Evolutionary conservation across 2,329 filamentous ascomycete species (phyloP).

Genomic region (Colletotrichum plurivorum): DNA sequence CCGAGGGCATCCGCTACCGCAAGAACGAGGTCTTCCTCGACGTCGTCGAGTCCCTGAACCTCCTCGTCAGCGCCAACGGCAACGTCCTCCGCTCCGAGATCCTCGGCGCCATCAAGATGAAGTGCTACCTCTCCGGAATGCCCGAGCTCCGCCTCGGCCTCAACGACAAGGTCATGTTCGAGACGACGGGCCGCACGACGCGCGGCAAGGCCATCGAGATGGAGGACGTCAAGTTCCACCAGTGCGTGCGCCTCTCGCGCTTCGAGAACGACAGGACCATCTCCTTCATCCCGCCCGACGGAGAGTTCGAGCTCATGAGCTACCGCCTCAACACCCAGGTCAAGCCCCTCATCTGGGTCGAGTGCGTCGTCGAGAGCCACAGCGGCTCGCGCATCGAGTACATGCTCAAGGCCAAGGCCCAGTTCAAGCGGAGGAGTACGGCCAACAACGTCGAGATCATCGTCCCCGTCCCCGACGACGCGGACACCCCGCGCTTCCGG

Average conservation of each 20-base stretch:
- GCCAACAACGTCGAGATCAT: slow-evolving; percentile 99
- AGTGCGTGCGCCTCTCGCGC: slow-evolving; percentile 93
- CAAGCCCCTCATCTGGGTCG: slow-evolving; percentile 98
- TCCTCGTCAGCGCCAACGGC: slow-evolving; percentile 93
- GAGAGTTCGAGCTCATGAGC: slow-evolving; percentile 99
- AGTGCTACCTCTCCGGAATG: slow-evolving; percentile 99
- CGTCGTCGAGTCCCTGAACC: slow-evolving; percentile 95
- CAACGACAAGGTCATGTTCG: slow-evolving; percentile 99
- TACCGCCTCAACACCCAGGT: slow-evolving; percentile 99
- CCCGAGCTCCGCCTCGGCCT: slow-evolving; percentile 93
- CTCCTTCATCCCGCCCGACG: slow-evolving; percentile 97
- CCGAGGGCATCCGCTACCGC: slow-evolving; percentile 96
- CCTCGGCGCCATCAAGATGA: slow-evolving; percentile 98
- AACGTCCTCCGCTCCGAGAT: slow-evolving; percentile 98
- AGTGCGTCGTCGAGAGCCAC: slow-evolving; percentile 96
- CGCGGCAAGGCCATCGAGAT: slow-evolving; percentile 98
- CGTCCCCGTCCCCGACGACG: slow-evolving; percentile 96
- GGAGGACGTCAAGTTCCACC: slow-evolving; percentile 99
- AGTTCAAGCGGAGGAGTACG: slow-evolving; percentile 97
- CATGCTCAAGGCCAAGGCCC: slow-evolving; percentile 97
- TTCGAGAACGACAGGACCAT: slow-evolving; percentile 99
- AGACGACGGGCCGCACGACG: slow-evolving; percentile 94
- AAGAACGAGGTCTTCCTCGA: slow-evolving; percentile 99
- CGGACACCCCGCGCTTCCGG: slow-evolving; percentile 94
- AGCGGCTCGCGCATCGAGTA: slow-evolving; percentile 97